A percentile compares a stretch with the other conserved stretches of the same genome.
Evolutionary conservation across 495 filamentous ascomycete species (phyloP).

Genomic region (Daldinia vernicosa): DNA sequence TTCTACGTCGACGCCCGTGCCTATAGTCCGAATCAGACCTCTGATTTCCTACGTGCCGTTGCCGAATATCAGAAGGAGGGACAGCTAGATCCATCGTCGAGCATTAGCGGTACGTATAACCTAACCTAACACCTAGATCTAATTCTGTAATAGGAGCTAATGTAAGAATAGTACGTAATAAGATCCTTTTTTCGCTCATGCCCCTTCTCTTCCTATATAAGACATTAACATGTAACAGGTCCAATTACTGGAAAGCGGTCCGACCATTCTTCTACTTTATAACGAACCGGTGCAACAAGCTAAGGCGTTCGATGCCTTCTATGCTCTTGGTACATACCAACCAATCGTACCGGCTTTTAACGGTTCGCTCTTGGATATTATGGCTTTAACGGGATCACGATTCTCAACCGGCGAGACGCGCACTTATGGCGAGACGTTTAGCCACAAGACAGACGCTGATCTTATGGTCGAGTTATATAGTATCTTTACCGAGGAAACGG

Average conservation of each 20-base stretch:
- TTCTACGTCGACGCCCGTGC: slow-evolving; percentile 41
- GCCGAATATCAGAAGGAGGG: slow-evolving; percentile 36
- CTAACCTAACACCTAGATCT: neutral
- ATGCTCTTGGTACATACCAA: slow-evolving; percentile 17
- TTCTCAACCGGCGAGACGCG: slow-evolving; percentile 29
- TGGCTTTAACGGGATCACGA: slow-evolving; percentile 31
- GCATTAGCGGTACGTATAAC: slow-evolving; percentile 32
- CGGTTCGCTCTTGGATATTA: slow-evolving; percentile 27
- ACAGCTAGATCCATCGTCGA: slow-evolving; percentile 24
- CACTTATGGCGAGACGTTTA: slow-evolving; percentile 40
- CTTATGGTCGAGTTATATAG: slow-evolving; percentile 39
- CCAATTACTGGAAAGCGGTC: slow-evolving; percentile 25
- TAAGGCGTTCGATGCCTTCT: slow-evolving; percentile 32
- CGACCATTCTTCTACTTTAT: slow-evolving; percentile 32
- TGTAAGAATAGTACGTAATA: slow-evolving; percentile 23
- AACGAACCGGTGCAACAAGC: slow-evolving; percentile 17
- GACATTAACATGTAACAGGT: slow-evolving; percentile 21
- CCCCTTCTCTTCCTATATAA: neutral
- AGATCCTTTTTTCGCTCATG: neutral
- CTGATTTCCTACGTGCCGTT: slow-evolving; percentile 32
- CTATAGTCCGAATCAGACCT: slow-evolving; percentile 30
- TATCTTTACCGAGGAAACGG: slow-evolving; percentile 36
- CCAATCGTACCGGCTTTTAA: slow-evolving; percentile 25
- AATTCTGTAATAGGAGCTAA: slow-evolving; percentile 14
- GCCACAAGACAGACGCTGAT: slow-evolving; percentile 41